Base-by-base conservation (phyloP, 768 basidiomycete genomes). In the Termitomyces sp. region DNA sequence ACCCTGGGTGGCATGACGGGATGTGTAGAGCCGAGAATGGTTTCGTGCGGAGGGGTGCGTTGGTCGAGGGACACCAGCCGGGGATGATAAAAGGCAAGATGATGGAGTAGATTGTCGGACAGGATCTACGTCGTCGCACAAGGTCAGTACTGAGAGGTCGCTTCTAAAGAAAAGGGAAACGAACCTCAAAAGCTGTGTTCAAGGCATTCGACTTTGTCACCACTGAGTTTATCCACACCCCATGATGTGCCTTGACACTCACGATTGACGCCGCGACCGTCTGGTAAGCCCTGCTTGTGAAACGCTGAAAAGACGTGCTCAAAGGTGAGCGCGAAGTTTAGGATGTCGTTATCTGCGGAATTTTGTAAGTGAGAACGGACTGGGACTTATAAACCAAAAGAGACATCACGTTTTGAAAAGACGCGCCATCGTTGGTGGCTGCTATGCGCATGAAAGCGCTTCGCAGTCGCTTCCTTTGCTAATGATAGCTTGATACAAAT, bases 201-300 rank as follows among this genome's bases (percentile, higher is more conserved):
- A 42, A 56, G 7, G n/a, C 40, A 22, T 56, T 56, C 12, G 40
- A 44, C 7, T 56, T 56, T 6, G 74, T 72, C 44, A 84, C 79
- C 16, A 82, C 77, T 1, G 80, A 78, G 63, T 78, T 75, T 39
- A 90, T 71, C 87, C 87, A 90, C 1, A 81, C 75, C n/a, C 84
- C 79, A 59, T 90, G 88, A 39, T 87, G 81, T 22, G 86, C 79
- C 67, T 90, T 86, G 56, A 80, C 81, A 18, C 74, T 71, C 12
- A 90, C 75, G 65, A 92, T 89, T n/a, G 83, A 79, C 2, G 79
- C 88, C 5, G 84, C 81, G 16, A 81, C 79, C 5, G 82, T 82
- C 22, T 84, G 68, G 69, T 82, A 83, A 32, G 74, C 74, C 71
- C 79, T 63, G 61, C 3, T 55, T 57, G 70, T 83, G 84, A 65